These are phyloP conservation scores for Symbiodinium pilosum DNA, from an alignment of 73 alveolate species.

Conservation along the genomic window DNA sequence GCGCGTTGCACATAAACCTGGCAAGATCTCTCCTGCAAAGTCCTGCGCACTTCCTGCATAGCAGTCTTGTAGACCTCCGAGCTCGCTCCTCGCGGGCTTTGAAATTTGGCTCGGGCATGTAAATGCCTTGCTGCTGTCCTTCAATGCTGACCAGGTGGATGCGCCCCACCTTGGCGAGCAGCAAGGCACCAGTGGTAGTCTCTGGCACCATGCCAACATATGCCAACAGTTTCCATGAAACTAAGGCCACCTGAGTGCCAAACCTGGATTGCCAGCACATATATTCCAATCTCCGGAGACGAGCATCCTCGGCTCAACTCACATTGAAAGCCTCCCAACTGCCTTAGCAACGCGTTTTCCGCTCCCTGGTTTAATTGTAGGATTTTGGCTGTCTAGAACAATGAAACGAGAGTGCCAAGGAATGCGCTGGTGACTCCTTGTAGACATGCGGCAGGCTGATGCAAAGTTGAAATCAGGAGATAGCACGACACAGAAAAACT, in stretches of 20 bases:
- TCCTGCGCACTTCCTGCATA: conserved; percentile 82
- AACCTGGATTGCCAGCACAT: conserved; percentile 61
- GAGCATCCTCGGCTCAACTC: conserved; percentile 40
- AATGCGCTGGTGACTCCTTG: too few relatives aligned
- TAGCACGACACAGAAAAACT: too few relatives aligned
- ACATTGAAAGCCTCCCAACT: neutral
- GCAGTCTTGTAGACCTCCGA: conserved; percentile 78
- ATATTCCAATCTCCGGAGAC: conserved; percentile 84
- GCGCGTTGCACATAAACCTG: neutral
- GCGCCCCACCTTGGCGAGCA: conserved; percentile 32
- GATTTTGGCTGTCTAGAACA: too few relatives aligned
- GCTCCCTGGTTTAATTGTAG: too few relatives aligned
- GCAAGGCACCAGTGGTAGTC: neutral
- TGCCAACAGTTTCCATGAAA: too few relatives aligned
- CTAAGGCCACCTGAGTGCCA: too few relatives aligned
- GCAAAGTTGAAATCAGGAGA: too few relatives aligned
- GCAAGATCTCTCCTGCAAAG: conserved; percentile 12
- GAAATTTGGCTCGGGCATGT: neutral
- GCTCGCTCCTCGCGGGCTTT: neutral
- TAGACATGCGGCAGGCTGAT: too few relatives aligned
- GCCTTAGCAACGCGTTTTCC: too few relatives aligned
- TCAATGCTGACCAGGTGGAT: conserved; percentile 34
- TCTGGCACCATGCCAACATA: too few relatives aligned
- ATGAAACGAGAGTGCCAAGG: too few relatives aligned
- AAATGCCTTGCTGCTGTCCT: neutral